Conservation (phyloP, 768 basidiomycete genomes). For the Pisolithus sp. region DNA sequence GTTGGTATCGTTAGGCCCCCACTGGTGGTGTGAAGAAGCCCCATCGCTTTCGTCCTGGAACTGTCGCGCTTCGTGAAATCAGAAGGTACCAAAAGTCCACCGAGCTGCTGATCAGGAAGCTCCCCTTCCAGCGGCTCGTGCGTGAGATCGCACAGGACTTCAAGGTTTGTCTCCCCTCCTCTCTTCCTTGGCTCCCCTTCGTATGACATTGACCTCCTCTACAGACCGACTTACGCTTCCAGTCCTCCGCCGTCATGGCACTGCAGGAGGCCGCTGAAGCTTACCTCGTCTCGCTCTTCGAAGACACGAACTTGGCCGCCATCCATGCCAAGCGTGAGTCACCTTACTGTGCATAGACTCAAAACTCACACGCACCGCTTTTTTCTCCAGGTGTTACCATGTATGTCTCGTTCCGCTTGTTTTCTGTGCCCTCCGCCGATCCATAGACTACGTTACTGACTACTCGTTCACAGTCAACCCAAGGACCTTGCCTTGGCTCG, state of each 20-base stretch:
- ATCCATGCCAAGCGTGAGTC: constrained; percentile 76
- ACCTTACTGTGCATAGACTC: not conserved
- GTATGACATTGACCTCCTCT: constrained; percentile 1
- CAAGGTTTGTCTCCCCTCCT: constrained; percentile 50
- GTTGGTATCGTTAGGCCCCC: constrained; percentile 42
- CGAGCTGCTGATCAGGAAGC: constrained; percentile 98
- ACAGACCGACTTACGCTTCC: constrained; percentile 89
- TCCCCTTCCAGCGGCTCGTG: constrained; percentile 97
- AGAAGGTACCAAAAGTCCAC: constrained; percentile 98
- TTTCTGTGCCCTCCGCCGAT: constrained; percentile 10
- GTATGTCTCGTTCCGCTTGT: constrained; percentile 28
- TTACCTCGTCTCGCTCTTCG: constrained; percentile 80
- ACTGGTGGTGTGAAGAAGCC: constrained; percentile 99
- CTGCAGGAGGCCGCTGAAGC: constrained; percentile 91
- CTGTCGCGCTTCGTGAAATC: constrained; percentile 98
- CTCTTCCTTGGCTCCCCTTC: not conserved
- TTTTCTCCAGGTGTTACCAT: constrained; percentile 44
- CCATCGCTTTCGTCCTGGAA: constrained; percentile 94
- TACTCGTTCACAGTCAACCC: constrained; percentile 50
- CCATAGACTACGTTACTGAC: not conserved
- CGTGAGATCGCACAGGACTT: constrained; percentile 97
- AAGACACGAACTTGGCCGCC: constrained; percentile 87
- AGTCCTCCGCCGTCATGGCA: constrained; percentile 91
- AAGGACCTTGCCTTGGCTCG: constrained; percentile 86
- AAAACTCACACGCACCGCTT: constrained; percentile 7